Conservation (phyloP, 1,284 basidiomycete species). For the Cutaneotrichosporon sp. region DNA sequence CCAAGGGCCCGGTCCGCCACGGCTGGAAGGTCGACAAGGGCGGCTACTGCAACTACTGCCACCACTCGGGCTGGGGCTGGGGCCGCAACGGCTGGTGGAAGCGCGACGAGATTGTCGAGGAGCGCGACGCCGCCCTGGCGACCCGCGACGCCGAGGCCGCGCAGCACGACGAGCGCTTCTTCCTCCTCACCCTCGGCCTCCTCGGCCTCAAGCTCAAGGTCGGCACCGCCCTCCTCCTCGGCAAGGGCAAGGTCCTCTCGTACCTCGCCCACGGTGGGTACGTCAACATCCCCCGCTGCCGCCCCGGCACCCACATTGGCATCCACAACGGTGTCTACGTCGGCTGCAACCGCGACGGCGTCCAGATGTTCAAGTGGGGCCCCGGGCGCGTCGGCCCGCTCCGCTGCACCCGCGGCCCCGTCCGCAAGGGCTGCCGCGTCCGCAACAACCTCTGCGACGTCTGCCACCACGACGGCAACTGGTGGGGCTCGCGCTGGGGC, state of each 20-base stretch:
- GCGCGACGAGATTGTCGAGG: neutral
- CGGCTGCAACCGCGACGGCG: conserved; percentile 11
- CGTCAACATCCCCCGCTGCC: conserved; percentile 6
- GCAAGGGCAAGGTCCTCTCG: conserved; percentile 1
- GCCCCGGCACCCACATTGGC: conserved; percentile 11
- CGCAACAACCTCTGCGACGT: conserved; percentile 6
- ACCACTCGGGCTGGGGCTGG: conserved; percentile 5
- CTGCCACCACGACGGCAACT: conserved; percentile 13
- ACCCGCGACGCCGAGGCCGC: neutral
- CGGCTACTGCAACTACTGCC: conserved; percentile 1
- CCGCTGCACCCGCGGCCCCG: neutral
- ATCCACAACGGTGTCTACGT: conserved; percentile 6
- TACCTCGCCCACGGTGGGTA: conserved; percentile 2
- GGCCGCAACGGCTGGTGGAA: neutral
- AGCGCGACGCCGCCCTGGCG: neutral
- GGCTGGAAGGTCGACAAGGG: neutral
- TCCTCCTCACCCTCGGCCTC: conserved; percentile 4
- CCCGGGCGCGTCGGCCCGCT: neutral
- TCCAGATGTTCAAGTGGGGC: conserved; percentile 13
- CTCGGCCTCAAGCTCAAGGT: conserved; percentile 8
- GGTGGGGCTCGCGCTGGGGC: neutral
- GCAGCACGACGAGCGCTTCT: conserved; percentile 10
- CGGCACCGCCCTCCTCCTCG: conserved; percentile 7
- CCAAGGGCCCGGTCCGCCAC: conserved; percentile 1
- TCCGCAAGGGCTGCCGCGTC: conserved; percentile 4